A percentile compares a stretch with the other conserved stretches of the same genome.
phyloP scores from a whole-genome alignment of 805 yeast genomes.

The Komagataella pastoris region DNA sequence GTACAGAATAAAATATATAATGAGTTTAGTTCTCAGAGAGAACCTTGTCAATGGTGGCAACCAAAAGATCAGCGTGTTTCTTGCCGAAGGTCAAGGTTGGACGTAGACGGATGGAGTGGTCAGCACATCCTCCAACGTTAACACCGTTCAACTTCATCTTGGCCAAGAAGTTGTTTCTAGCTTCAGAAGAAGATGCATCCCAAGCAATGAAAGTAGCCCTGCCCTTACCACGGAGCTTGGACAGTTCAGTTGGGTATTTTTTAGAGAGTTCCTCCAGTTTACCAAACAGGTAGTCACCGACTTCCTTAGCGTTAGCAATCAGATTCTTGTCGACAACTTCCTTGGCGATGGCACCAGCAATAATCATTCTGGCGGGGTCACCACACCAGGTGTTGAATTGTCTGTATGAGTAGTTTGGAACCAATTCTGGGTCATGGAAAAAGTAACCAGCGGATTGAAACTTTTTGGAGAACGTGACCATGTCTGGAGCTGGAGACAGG shows the following conservation, averaged over 20 bases:
- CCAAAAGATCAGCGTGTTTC: slow-evolving; percentile 46
- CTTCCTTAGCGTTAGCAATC: slow-evolving; percentile 31
- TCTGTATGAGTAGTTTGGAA: slow-evolving; percentile 50
- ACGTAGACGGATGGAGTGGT: slow-evolving; percentile 43
- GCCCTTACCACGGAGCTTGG: slow-evolving; percentile 46
- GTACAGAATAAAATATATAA: background rate
- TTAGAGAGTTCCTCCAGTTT: slow-evolving; percentile 25
- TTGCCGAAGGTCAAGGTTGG: slow-evolving; percentile 51
- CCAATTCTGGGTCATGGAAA: slow-evolving; percentile 43
- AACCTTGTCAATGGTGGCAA: slow-evolving; percentile 24
- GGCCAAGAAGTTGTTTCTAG: slow-evolving; percentile 33
- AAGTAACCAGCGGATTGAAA: slow-evolving; percentile 66
- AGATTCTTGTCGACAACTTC: slow-evolving; percentile 37
- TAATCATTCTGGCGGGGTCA: slow-evolving; percentile 55
- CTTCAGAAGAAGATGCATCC: slow-evolving; percentile 30
- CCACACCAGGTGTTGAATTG: slow-evolving; percentile 75
- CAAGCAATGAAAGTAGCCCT: slow-evolving; percentile 59
- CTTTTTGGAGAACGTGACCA: slow-evolving; percentile 61
- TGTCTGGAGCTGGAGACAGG: slow-evolving; percentile 48
- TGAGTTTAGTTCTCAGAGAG: slow-evolving; percentile 7
- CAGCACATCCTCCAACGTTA: slow-evolving; percentile 62
- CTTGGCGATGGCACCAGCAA: slow-evolving; percentile 46
- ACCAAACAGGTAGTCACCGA: slow-evolving; percentile 39
- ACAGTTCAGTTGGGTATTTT: slow-evolving; percentile 26
- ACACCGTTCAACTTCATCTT: slow-evolving; percentile 38